phyloP scores from a whole-genome alignment of 441 rosid species.

The Eutrema salsugineum region DNA sequence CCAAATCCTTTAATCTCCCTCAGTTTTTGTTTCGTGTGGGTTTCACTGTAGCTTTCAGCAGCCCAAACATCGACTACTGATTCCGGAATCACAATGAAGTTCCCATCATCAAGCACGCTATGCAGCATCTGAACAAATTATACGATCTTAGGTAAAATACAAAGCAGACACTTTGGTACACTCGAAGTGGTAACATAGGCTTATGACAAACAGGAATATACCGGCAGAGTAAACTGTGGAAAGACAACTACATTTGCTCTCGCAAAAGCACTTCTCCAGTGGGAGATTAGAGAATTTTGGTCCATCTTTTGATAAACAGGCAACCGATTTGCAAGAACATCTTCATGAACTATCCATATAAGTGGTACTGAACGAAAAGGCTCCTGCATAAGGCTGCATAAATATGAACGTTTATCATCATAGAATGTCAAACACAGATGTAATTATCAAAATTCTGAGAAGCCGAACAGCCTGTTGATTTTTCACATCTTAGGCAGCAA shows the following conservation, averaged over 20 bases:
- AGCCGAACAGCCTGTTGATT: constrained; percentile 8
- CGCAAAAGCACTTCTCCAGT: constrained; percentile 73
- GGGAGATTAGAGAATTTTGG: constrained; percentile 53
- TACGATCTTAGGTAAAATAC: constrained; percentile 35
- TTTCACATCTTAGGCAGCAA: constrained; percentile 8
- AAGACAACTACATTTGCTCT: constrained; percentile 82
- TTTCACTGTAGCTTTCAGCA: constrained; percentile 69
- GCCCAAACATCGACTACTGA: constrained; percentile 92
- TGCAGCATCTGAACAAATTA: constrained; percentile 79
- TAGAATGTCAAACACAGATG: constrained; percentile 35
- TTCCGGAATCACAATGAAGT: constrained; percentile 96
- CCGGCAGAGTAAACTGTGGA: constrained; percentile 85
- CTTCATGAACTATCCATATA: constrained; percentile 94
- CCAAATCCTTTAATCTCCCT: constrained; percentile 60
- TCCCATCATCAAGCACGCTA: constrained; percentile 92
- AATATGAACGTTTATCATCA: constrained; percentile 59
- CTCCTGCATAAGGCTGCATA: constrained; percentile 99
- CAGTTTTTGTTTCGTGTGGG: constrained; percentile 55
- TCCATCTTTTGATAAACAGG: constrained; percentile 65
- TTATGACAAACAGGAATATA: constrained; percentile 32
- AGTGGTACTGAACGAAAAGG: constrained; percentile 89
- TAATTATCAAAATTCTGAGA: constrained; percentile 4
- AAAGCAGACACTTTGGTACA: constrained; percentile 26
- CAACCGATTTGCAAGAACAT: constrained; percentile 75
- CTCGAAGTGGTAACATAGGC: constrained; percentile 9